phyloP scores from a whole-genome alignment of 2,329 filamentous ascomycete genomes.

The Allantophomopsis cytisporea region DNA sequence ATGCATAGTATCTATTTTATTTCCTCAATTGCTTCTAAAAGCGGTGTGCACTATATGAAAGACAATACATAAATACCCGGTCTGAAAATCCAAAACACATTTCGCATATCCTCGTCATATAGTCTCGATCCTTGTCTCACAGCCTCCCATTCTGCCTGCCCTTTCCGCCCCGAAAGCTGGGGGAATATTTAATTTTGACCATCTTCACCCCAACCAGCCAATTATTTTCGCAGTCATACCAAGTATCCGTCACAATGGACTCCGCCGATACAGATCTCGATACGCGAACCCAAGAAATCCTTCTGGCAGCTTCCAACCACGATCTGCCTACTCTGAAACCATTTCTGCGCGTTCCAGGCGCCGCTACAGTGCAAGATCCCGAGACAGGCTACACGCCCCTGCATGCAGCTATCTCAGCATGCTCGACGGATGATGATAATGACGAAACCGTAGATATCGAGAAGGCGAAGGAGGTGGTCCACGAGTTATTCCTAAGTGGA shows the following conservation, averaged over 20 bases:
- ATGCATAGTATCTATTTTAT: too few relatives aligned
- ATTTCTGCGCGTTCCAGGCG: slow-evolving; percentile 19
- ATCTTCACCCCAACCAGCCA: too few relatives aligned
- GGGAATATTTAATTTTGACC: background rate
- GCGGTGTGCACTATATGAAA: too few relatives aligned
- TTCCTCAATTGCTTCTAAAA: too few relatives aligned
- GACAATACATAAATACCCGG: too few relatives aligned
- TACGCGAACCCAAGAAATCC: slow-evolving; percentile 36
- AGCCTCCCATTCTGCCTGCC: too few relatives aligned
- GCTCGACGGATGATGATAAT: slow-evolving; percentile 24
- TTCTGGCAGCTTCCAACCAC: slow-evolving; percentile 53
- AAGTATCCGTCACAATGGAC: background rate
- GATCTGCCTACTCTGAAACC: slow-evolving; percentile 19
- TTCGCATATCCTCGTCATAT: too few relatives aligned
- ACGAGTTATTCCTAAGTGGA: slow-evolving; percentile 70
- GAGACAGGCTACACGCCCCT: slow-evolving; percentile 78
- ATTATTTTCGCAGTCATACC: too few relatives aligned
- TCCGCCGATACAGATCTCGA: background rate
- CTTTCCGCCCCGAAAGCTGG: too few relatives aligned
- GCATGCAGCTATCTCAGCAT: slow-evolving; percentile 78
- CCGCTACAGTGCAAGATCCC: slow-evolving; percentile 70
- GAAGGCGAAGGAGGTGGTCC: slow-evolving; percentile 53
- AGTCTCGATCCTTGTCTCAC: too few relatives aligned
- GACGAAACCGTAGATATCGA: slow-evolving; percentile 28
- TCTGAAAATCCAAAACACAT: too few relatives aligned